Conservation (phyloP, 2,329 filamentous ascomycete species). For the Colletotrichum neosansevieriae region DNA sequence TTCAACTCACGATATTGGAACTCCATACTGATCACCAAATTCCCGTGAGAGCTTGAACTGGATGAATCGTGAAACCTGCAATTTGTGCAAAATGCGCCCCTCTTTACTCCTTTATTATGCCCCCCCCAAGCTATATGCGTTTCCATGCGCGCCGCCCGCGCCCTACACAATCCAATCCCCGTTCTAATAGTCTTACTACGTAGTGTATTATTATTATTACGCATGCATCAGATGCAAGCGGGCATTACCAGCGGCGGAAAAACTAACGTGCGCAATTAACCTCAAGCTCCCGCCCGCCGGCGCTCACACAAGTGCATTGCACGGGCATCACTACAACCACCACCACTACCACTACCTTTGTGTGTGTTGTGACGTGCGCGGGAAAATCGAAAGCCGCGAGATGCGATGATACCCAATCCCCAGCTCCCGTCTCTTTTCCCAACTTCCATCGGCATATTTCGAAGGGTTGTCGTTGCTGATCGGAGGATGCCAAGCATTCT, state of each 20-base stretch:
- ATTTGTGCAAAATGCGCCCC: conserved; percentile 5
- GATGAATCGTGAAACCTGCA: conserved; percentile 10
- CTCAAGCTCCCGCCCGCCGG: conserved; percentile 12
- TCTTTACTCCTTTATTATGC: neutral
- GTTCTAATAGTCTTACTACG: neutral
- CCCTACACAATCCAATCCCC: neutral
- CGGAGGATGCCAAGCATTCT: conserved; percentile 2
- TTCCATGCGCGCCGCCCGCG: conserved; percentile 17
- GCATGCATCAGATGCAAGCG: neutral
- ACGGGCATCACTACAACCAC: neutral
- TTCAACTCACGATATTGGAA: too few species aligned
- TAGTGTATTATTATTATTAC: neutral
- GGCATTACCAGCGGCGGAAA: conserved; percentile 8
- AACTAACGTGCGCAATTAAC: conserved; percentile 11
- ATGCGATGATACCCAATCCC: neutral
- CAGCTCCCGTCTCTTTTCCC: neutral
- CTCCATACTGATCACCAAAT: too few species aligned
- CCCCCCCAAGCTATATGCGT: conserved; percentile 15
- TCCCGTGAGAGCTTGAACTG: too few species aligned
- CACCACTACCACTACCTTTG: neutral
- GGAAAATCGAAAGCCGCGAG: neutral
- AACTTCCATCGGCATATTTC: neutral
- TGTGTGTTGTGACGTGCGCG: neutral
- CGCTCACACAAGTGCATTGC: neutral
- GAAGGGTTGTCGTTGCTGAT: neutral